These are phyloP conservation scores for Mycena citricolor DNA, from an alignment of 1,284 basidiomycete genomes.

Conservation along the genomic window DNA sequence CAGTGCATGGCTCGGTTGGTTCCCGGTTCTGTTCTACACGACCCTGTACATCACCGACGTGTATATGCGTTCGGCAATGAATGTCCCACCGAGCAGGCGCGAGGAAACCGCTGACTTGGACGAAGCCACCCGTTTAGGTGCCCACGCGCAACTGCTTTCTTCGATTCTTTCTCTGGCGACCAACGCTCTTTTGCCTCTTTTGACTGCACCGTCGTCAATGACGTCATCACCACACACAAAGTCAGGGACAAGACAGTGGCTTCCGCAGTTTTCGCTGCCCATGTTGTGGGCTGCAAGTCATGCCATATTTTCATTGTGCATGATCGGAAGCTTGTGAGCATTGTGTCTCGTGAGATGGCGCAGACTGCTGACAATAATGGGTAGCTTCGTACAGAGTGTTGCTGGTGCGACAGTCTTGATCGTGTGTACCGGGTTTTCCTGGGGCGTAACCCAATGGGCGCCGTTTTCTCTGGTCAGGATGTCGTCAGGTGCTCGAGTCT, in stretches of 20 bases:
- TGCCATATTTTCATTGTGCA: conserved; percentile 65
- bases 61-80: conserved; percentile 49
- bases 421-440: conserved; percentile 70
- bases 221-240: not conserved
- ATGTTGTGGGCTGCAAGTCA: conserved; percentile 79
- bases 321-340: conserved; percentile 75
- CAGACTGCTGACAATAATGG: not conserved
- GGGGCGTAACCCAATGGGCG: conserved; percentile 80
- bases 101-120: conserved; percentile 30
- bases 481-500: conserved; percentile 27
- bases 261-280: conserved; percentile 47
- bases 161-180: conserved; percentile 69
- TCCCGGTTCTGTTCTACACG: conserved; percentile 87
- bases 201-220: conserved; percentile 41
- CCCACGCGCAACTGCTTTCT: conserved; percentile 80
- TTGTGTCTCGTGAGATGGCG: not conserved
- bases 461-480: conserved; percentile 77
- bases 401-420: conserved; percentile 64
- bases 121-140: conserved; percentile 77
- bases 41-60: conserved; percentile 87
- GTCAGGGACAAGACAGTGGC: not conserved
- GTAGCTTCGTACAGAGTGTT: conserved; percentile 65
- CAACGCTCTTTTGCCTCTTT: conserved; percentile 73
- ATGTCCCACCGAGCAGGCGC: not conserved
- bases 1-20: conserved; percentile 85